Evolutionary conservation across 2,329 filamentous ascomycete genomes (phyloP).

Genomic region (Drechslerella coelobrocha): DNA sequence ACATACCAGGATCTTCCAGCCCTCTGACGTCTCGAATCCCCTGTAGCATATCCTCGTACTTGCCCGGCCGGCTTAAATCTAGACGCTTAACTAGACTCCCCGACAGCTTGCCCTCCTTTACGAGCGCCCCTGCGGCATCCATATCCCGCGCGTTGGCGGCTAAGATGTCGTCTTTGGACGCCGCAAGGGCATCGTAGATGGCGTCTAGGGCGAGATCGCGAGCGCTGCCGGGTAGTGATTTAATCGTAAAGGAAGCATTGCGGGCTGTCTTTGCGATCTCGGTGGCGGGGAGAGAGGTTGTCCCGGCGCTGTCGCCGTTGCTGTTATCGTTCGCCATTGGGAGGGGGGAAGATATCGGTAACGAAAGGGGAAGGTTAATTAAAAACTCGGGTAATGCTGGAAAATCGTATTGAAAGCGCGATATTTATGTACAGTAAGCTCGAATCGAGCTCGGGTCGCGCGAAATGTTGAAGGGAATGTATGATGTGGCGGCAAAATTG

Average conservation of each 20-base stretch:
- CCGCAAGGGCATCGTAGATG: conserved; percentile 77
- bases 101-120: conserved; percentile 76
- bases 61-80: conserved; percentile 83
- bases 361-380: background rate
- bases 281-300: conserved; percentile 55
- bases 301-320: conserved; percentile 26
- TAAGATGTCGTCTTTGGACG: conserved; percentile 76
- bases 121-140: conserved; percentile 73
- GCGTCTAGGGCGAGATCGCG: conserved; percentile 85
- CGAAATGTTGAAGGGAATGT: too few relatives aligned
- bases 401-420: too few relatives aligned
- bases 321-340: background rate
- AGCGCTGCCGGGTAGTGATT: conserved; percentile 74
- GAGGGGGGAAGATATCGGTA: background rate
- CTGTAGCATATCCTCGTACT: conserved; percentile 97
- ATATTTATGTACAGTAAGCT: too few relatives aligned
- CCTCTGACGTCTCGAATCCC: conserved; percentile 87
- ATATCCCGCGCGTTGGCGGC: conserved; percentile 86
- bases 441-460: too few relatives aligned
- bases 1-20: conserved; percentile 82
- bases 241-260: conserved; percentile 77
- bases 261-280: conserved; percentile 44
- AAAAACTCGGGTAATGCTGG: too few relatives aligned
- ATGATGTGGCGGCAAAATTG: too few relatives aligned
- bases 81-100: conserved; percentile 81